phyloP scores from a whole-genome alignment of 2,329 filamentous ascomycete genomes.

The Stagonosporopsis rhizophila region DNA sequence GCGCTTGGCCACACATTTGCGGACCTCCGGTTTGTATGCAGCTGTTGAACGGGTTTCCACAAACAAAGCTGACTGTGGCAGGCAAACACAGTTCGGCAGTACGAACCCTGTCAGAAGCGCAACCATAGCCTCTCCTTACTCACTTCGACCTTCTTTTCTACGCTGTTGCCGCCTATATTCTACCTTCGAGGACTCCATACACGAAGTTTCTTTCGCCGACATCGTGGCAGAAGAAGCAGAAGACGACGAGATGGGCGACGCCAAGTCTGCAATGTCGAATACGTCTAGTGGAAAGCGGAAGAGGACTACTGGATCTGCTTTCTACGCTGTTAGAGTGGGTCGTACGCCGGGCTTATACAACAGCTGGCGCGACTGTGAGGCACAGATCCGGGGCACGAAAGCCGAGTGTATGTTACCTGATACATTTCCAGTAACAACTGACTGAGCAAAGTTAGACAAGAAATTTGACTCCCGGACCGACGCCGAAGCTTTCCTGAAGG shows the following conservation, averaged over 20 bases:
- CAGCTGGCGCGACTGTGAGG: conserved; percentile 67
- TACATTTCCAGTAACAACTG: too few relatives aligned
- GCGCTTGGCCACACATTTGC: conserved; percentile 6
- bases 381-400: conserved; percentile 66
- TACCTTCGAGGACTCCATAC: background rate
- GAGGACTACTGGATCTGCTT: conserved; percentile 59
- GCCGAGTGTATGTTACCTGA: conserved; percentile 43
- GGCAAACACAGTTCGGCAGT: background rate
- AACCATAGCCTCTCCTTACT: background rate
- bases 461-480: conserved; percentile 77
- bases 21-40: conserved; percentile 15
- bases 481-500: conserved; percentile 79
- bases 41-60: background rate
- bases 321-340: conserved; percentile 69
- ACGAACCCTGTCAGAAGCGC: background rate
- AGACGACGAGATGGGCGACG: conserved; percentile 23
- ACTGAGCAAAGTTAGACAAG: conserved; percentile 66
- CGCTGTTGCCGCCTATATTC: background rate
- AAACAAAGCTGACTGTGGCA: conserved; percentile 8
- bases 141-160: background rate
- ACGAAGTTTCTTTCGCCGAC: conserved; percentile 3
- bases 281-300: conserved; percentile 62
- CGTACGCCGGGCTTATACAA: conserved; percentile 68
- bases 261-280: conserved; percentile 29
- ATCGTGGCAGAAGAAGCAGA: background rate